Evolutionary conservation across 1,139 yeast species (phyloP).

Genomic region (Groenewaldozyma sp.): DNA sequence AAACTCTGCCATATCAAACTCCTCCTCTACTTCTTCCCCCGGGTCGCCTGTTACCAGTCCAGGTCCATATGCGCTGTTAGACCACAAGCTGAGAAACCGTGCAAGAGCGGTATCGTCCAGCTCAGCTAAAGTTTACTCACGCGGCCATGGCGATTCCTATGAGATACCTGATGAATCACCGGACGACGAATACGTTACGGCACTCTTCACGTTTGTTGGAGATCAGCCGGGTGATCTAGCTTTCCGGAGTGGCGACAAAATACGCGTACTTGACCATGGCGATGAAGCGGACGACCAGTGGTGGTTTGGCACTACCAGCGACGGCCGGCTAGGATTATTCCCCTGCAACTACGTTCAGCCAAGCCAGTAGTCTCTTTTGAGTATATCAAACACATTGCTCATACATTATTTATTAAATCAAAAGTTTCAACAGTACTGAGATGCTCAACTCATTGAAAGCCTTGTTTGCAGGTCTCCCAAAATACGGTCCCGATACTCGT

Average conservation of each 20-base stretch:
- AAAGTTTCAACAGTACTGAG: too few relatives aligned
- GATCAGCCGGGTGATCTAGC: constrained; percentile 41
- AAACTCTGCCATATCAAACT: constrained; percentile 1
- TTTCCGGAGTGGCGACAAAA: constrained; percentile 41
- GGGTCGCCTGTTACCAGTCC: constrained; percentile 4
- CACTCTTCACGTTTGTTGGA: constrained; percentile 30
- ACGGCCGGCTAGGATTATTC: constrained; percentile 42
- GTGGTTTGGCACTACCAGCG: constrained; percentile 49
- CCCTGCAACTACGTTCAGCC: constrained; percentile 45
- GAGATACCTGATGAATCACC: constrained; percentile 14
- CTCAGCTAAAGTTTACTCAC: constrained; percentile 20
- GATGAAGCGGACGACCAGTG: constrained; percentile 37
- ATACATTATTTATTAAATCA: too few relatives aligned
- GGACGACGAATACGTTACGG: constrained; percentile 25
- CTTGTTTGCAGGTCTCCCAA: constrained; percentile 17
- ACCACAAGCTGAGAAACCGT: constrained; percentile 9
- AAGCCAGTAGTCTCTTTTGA: neutral
- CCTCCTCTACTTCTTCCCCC: constrained; percentile 5
- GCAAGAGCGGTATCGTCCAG: constrained; percentile 21
- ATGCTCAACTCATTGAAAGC: constrained; percentile 6
- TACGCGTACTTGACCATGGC: constrained; percentile 36
- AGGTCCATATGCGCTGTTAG: neutral
- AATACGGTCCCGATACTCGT: constrained; percentile 23
- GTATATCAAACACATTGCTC: neutral
- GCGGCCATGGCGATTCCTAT: constrained; percentile 10